These are phyloP conservation scores for Rubia peregrina DNA, from an alignment of 305 asterid genomes.

Conservation along the genomic window DNA sequence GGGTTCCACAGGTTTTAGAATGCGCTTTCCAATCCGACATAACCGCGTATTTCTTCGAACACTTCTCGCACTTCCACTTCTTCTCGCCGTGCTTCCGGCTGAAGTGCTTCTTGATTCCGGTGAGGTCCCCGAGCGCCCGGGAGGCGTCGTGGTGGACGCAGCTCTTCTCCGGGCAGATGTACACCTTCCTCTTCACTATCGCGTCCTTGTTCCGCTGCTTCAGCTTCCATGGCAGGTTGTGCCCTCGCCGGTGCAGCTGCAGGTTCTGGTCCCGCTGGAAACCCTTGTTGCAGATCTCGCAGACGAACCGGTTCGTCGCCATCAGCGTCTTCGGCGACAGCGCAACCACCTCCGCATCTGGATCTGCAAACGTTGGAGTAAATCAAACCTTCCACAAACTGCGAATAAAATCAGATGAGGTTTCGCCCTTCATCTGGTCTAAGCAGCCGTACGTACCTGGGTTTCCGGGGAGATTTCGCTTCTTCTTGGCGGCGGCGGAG, in stretches of 20 bases:
- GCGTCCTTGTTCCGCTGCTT: constrained; percentile 65
- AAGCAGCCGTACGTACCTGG: constrained; percentile 34
- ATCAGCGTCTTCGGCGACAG: constrained; percentile 74
- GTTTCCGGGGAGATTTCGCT: constrained; percentile 71
- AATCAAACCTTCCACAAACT: background rate
- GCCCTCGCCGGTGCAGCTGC: constrained; percentile 91
- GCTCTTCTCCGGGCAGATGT: constrained; percentile 74
- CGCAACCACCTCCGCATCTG: constrained; percentile 83
- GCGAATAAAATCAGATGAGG: no score
- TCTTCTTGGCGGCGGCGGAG: constrained; percentile 42
- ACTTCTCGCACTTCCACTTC: constrained; percentile 89
- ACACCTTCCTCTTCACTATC: constrained; percentile 54
- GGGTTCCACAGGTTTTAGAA: constrained; percentile 73
- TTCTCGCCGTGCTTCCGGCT: constrained; percentile 92
- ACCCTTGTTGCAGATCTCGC: constrained; percentile 89
- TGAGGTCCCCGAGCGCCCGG: constrained; percentile 79
- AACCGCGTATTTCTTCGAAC: constrained; percentile 79
- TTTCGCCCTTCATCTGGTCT: no score
- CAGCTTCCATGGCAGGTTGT: constrained; percentile 87
- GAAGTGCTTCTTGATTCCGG: constrained; percentile 81
- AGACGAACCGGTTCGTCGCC: constrained; percentile 76
- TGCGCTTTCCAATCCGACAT: constrained; percentile 96
- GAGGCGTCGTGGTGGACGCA: constrained; percentile 83
- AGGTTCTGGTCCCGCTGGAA: constrained; percentile 80
- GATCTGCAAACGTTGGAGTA: constrained; percentile 44